Evolutionary conservation across 1,139 yeast genomes (phyloP), one percentile per base, ranked within the genome.

Genomic region (Sugiyamaella xylanicola): DNA sequence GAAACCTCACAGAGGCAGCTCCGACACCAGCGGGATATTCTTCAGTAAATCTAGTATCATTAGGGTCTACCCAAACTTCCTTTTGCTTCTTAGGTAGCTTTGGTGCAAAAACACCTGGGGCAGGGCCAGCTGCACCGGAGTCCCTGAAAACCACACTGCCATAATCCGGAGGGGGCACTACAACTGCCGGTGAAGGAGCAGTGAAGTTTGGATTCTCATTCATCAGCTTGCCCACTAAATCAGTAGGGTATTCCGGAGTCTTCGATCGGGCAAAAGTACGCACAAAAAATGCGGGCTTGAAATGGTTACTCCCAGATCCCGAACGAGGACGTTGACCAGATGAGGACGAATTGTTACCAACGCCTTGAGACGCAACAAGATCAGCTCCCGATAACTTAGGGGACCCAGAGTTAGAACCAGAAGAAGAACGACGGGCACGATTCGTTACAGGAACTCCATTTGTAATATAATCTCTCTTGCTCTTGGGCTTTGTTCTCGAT

Each of bases 261-360:
- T 54, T 51, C 9, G 53, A 44, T 19, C 46, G 35, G 4, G 40
- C 44, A 37, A 43, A 45, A 5, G 56, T 54, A 15, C 56, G 53
- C 29, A 54, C 37, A 39, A 48, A 54, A 45, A 54, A 54, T 9
- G 56, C 54, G 11, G 56, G 54, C 15, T 49, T 50, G 19, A 17
- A 37, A 17, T 29, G 21, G 39, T 40, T 48, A 15, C 43, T 44
- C 11, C 39, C 45, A 15, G 48, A 48, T 5, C 44, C 41, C n/a
- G 46, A 44, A 9, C 52, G 52, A 17, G 27, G n/a, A 8, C 52
- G 52, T 11, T 17, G 19, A n/a, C 39, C 21, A 2, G 53, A 43
- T 27, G 56, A 41, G 2, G 37, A 25, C 4, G 40, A 21, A 21
- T 19, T 27, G 9, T 27, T 20, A 16, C 2, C 21, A 29, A 15